Base-by-base conservation (phyloP, 495 filamentous ascomycete species). In the Hypomontagnella monticulosa region DNA sequence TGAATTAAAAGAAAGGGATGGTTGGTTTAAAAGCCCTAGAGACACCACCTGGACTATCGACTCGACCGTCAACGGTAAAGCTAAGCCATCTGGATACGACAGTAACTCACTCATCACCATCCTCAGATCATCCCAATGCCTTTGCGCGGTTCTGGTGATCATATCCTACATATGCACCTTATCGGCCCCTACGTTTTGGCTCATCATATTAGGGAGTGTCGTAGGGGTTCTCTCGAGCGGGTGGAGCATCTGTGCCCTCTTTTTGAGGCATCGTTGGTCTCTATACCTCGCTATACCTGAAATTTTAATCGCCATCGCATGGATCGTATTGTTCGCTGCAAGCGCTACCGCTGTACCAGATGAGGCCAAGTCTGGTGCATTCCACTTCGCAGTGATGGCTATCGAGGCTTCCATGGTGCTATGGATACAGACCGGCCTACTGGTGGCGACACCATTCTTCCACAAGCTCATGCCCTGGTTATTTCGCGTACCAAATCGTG, bases 61-160 rank as follows among this genome's bases (percentile, higher is more conserved):
- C 55, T 52, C 66, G 16, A 44, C 7, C 9, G 27, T 61, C n/a
- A 51, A 57, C 51, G 46, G 51, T 14, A 52, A 53, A 30, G 20
- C 2, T 2, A 69, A 61, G 32, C 66, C 66, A 16, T 51, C 66
- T 12, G 60, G 66, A 12, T 69, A 69, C 36, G 66, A 69, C n/a
- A 64, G 60, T 50, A 64, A 64, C 44, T 61, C 66, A 14, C 66
- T 69, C 50, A 61, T 69, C 40, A 64, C 60, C 32, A 64, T 69
- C 23, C 27, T 69, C 33, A 60, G 66, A 1, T 57, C 50, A 5
- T 69, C 60, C 6, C 66, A 69, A 41, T 64, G 57, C 32, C 20
- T 69, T 9, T 18, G 27, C 8, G 50, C 55, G 41, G 8, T 50
- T 32, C 14, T 63, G 40, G 32, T 38, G 20, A 10, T 64, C 1